Percentiles rank a stretch among this genome's conserved stretches.
Evolutionary conservation across 2,329 filamentous ascomycete species (phyloP).

Genomic region (Lojkania enalia): DNA sequence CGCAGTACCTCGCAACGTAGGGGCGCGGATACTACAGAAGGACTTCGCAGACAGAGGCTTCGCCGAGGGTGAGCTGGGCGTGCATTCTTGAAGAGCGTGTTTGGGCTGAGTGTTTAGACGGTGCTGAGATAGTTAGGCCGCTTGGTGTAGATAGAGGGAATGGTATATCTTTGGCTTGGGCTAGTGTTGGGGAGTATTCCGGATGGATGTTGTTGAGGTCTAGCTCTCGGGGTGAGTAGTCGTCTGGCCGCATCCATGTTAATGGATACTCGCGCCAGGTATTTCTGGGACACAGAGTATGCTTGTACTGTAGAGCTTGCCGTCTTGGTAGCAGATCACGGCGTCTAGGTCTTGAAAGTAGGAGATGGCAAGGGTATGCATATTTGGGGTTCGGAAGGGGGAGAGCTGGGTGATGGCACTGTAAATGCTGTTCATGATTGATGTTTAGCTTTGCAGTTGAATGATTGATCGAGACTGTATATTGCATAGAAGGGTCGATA

Average conservation of each 20-base stretch:
- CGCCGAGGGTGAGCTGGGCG: not conserved
- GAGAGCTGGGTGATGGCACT: no score
- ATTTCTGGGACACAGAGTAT: not conserved
- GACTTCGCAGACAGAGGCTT: constrained; percentile 5
- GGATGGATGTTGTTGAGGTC: not conserved
- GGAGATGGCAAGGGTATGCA: no score
- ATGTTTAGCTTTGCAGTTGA: no score
- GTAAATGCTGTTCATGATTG: no score
- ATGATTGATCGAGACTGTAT: no score
- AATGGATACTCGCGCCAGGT: not conserved
- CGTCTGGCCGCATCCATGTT: not conserved
- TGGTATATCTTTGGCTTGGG: not conserved
- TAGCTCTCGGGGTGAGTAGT: not conserved
- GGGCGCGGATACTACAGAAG: constrained; percentile 8
- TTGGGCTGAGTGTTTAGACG: not conserved
- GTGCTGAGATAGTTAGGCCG: not conserved
- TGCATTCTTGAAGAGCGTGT: not conserved
- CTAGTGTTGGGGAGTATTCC: not conserved
- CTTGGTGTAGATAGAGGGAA: not conserved
- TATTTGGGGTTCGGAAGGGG: no score
- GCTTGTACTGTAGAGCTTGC: not conserved
- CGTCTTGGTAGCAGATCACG: not conserved
- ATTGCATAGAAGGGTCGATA: no score
- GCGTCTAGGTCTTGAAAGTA: no score
- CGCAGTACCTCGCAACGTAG: constrained; percentile 7